Evolutionary conservation across 371 early-diverging fungal species (phyloP), one percentile per base, ranked within the genome.

Genomic region (Smittium mucronatum): DNA sequence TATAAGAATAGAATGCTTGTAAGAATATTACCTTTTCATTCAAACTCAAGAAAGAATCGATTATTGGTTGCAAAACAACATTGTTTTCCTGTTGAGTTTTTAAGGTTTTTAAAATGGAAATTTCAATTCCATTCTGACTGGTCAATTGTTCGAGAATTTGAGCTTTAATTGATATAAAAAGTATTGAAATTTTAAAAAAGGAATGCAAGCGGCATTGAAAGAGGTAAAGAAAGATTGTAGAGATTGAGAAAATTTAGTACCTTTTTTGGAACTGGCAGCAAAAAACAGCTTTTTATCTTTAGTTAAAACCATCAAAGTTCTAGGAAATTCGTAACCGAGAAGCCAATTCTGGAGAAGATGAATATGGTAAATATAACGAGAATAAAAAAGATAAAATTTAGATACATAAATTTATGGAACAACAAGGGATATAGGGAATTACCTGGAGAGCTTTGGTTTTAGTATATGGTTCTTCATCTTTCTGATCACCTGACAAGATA

Each of bases 281-380:
- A 96, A 81, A 8, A 88, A 85, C 25, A 94, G 72, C 70, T 88
- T 89, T 11, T 21, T 47, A 68, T 88, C 88, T 30, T 79, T 84
- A 57, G 89, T 89, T 34, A 96, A 80, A 35, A 94, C 69, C 32
- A 93, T 82, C 57, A 93, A 72, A 1, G 94, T 93, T 71, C 95
- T 92, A 2, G 89, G 88, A 71, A 97, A 90, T 75, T 96, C 98
- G 72, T 93, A 89, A 33, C 96, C 97, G 67, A 97, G 82, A 58
- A 97, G 85, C 94, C 97, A 98, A 47, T 86, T 87, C 89, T 97
- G 85, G 32, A 11, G 21, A 47, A 47, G 5, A 11, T 11, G 47
- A 21, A 47, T 47, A 47, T 5, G 21, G 5, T 11, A 47, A 47
- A 47, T 11, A 47, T 47, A 11, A 11, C 47, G 5, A 21, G 21